Evolutionary conservation across 2,329 filamentous ascomycete genomes (phyloP), one percentile per base, ranked within the genome.

Genomic region (Sclerotinia glacialis): DNA sequence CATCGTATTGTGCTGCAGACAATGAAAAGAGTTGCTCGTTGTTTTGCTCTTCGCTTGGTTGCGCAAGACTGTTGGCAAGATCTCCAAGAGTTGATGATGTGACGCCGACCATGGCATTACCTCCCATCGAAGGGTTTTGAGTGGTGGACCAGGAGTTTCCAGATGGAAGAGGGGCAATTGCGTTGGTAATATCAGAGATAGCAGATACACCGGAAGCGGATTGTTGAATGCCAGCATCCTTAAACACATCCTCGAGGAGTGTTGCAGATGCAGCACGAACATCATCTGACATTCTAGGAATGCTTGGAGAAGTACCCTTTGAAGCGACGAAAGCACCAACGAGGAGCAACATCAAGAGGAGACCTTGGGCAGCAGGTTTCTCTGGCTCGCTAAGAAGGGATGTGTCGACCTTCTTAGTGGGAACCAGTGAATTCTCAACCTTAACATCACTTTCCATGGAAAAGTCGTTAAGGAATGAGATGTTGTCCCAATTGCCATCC

Each of bases 261-360:
- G 88, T 86, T 61, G 90, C 89, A 18, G 91, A 92, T 50, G 90
- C 91, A 70, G 86, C 89, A 68, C 91, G 89, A 66, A 95, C 87
- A 73, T 94, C 90, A 66, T 94, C 90, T 46, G 92, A 90, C 76
- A 94, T 89, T 66, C 86, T 86, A 61, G 91, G 90, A 72, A 96
- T 88, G 72, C 87, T 86, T 49, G 88, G 86, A n/a, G 85, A 81
- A 26, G 88, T 86, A 72, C 87, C 87, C 79, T 93, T 96, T 42
- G 94, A 97, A 69, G 95, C 90, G 73, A 98, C 93, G 76, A 97
- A 97, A 64, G 95, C 95, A 76, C 95, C 95, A 71, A 97, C 93
- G 65, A 99, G 89, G 76, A 99, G 90, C 72, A 97, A 90, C 92
- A 97, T 96, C 79, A 94, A 89, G 78, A 98, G 84, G 74, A 98